Evolutionary conservation across 805 yeast species (phyloP).

Genomic region (Allodekkera sacchari): DNA sequence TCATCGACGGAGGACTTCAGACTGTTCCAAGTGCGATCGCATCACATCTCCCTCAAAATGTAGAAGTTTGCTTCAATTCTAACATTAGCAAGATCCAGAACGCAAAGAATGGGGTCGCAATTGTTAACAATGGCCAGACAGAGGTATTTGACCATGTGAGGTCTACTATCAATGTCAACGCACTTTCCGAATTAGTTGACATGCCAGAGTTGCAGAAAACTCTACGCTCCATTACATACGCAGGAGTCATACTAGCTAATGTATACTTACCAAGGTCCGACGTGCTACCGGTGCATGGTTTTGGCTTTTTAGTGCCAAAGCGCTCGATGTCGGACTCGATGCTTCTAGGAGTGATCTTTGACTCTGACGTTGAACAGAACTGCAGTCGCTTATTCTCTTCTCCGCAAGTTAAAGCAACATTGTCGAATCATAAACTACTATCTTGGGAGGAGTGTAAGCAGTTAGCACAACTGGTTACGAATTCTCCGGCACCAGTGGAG

Average conservation of each 20-base stretch:
- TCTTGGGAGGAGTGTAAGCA: neutral
- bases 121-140: constrained; percentile 8
- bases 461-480: constrained; percentile 11
- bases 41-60: constrained; percentile 33
- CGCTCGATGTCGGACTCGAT: constrained; percentile 34
- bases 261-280: constrained; percentile 43
- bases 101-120: constrained; percentile 8
- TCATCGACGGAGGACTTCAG: constrained; percentile 47
- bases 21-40: constrained; percentile 38
- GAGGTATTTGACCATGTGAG: constrained; percentile 46
- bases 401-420: constrained; percentile 10
- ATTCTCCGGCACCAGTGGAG: constrained; percentile 11
- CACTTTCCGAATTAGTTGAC: constrained; percentile 27
- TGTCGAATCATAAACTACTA: constrained; percentile 8
- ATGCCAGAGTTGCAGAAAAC: constrained; percentile 7
- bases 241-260: constrained; percentile 58
- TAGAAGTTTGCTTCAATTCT: constrained; percentile 27
- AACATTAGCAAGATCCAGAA: constrained; percentile 14
- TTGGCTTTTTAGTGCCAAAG: constrained; percentile 83
- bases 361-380: constrained; percentile 70
- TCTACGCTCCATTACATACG: constrained; percentile 26
- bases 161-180: constrained; percentile 44
- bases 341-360: constrained; percentile 82
- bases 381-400: constrained; percentile 20
- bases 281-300: constrained; percentile 46